Conservation (phyloP, 1,284 basidiomycete species). For the Ceratobasidium sp. region DNA sequence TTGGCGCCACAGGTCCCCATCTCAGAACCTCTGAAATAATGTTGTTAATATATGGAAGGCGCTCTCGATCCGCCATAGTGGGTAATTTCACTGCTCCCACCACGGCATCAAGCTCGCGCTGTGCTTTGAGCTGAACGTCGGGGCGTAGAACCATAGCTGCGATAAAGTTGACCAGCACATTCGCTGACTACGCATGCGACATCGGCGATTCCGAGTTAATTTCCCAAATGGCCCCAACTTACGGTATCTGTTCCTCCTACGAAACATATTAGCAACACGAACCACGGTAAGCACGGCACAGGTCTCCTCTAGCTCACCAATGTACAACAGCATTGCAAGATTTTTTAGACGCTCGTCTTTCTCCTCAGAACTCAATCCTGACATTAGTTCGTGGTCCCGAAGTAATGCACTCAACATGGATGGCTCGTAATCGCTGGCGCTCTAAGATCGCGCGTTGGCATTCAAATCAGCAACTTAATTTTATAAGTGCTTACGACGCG, state of each 20-base stretch:
- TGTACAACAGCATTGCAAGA: not conserved
- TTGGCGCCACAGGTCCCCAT: constrained; percentile 34
- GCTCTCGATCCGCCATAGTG: constrained; percentile 29
- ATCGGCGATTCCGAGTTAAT: not conserved
- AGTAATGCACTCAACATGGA: constrained; percentile 8
- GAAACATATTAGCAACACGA: not conserved
- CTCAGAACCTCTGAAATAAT: constrained; percentile 37
- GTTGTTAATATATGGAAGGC: constrained; percentile 37
- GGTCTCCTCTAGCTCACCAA: too few species aligned
- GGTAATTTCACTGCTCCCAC: constrained; percentile 35
- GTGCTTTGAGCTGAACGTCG: constrained; percentile 36
- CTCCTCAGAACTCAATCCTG: not conserved
- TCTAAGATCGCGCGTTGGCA: not conserved
- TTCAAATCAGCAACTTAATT: too few species aligned
- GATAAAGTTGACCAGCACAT: constrained; percentile 28
- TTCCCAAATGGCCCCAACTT: too few species aligned
- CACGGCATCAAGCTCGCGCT: constrained; percentile 38
- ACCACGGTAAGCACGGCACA: not conserved
- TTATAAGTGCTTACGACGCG: not conserved
- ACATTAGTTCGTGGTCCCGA: not conserved
- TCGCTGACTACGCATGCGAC: not conserved
- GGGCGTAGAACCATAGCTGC: constrained; percentile 36
- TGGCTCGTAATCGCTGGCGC: not conserved
- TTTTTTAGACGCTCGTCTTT: not conserved
- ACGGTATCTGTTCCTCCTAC: constrained; percentile 9